Conservation (phyloP, 805 yeast genomes). For the Candida nitratophila region DNA sequence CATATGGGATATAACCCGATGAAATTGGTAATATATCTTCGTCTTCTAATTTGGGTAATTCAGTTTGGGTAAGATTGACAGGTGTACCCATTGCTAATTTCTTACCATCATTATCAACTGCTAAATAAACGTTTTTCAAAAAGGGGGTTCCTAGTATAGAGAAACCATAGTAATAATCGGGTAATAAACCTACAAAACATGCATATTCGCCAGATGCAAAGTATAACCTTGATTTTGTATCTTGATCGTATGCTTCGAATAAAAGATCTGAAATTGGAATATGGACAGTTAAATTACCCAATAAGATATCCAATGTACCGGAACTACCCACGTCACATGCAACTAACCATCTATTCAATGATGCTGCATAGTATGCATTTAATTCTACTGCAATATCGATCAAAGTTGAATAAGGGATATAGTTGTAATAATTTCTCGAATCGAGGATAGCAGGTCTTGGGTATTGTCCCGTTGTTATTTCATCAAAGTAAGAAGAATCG, state of each 20-base stretch:
- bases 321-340: slow-evolving; percentile 45
- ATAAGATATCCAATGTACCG: slow-evolving; percentile 45
- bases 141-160: slow-evolving; percentile 54
- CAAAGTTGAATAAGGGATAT: slow-evolving; percentile 49
- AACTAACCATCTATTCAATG: slow-evolving; percentile 50
- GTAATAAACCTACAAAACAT: slow-evolving; percentile 47
- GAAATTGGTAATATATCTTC: slow-evolving; percentile 8
- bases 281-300: slow-evolving; percentile 44
- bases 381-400: slow-evolving; percentile 62
- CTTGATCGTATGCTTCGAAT: slow-evolving; percentile 28
- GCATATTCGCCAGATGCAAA: slow-evolving; percentile 52
- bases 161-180: slow-evolving; percentile 41
- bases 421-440: slow-evolving; percentile 40
- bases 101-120: slow-evolving; percentile 54
- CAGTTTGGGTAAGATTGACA: not conserved
- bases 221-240: slow-evolving; percentile 26
- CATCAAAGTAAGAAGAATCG: slow-evolving; percentile 31
- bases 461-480: slow-evolving; percentile 27
- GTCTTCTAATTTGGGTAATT: not conserved
- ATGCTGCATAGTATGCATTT: slow-evolving; percentile 52
- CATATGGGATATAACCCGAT: slow-evolving; percentile 27
- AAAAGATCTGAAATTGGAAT: slow-evolving; percentile 46
- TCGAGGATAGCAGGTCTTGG: slow-evolving; percentile 53
- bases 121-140: slow-evolving; percentile 45
- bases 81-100: slow-evolving; percentile 52